Conservation (phyloP, 805 yeast species). For the Starmerella bombi region DNA sequence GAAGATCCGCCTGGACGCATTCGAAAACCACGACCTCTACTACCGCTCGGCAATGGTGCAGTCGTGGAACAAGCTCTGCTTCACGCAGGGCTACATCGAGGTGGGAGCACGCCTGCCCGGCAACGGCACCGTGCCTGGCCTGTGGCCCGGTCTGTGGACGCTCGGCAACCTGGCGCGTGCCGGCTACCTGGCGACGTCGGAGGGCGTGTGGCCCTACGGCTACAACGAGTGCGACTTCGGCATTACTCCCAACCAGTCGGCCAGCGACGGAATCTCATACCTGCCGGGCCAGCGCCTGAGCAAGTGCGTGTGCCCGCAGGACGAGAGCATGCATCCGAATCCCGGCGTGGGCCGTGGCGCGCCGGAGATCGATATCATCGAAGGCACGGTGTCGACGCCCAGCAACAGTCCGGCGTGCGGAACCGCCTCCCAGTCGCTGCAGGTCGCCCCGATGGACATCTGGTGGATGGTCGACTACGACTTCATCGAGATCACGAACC, state of each 20-base stretch:
- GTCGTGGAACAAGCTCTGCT: slow-evolving; percentile 84
- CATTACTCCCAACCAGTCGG: slow-evolving; percentile 83
- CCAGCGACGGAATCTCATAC: slow-evolving; percentile 77
- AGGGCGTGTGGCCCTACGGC: slow-evolving; percentile 92
- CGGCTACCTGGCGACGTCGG: slow-evolving; percentile 74
- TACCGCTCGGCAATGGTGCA: slow-evolving; percentile 89
- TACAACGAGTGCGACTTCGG: slow-evolving; percentile 86
- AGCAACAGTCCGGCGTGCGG: slow-evolving; percentile 25
- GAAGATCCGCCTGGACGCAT: slow-evolving; percentile 64
- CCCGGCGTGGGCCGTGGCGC: slow-evolving; percentile 85
- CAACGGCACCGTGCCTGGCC: slow-evolving; percentile 60
- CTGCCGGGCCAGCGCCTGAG: slow-evolving; percentile 72
- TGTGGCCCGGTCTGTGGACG: slow-evolving; percentile 97
- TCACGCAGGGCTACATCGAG: slow-evolving; percentile 70
- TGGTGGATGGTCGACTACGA: slow-evolving; percentile 90
- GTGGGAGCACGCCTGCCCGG: slow-evolving; percentile 69
- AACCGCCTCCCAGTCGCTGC: slow-evolving; percentile 77
- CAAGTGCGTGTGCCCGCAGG: slow-evolving; percentile 52
- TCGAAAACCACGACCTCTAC: slow-evolving; percentile 57
- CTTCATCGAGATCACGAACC: slow-evolving; percentile 59
- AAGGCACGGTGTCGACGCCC: slow-evolving; percentile 46
- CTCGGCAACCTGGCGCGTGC: slow-evolving; percentile 89
- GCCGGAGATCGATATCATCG: slow-evolving; percentile 86
- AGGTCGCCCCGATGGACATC: slow-evolving; percentile 85
- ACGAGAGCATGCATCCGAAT: slow-evolving; percentile 76